Conservation (phyloP, 1,284 basidiomycete genomes). For the Omphalotus olearius region DNA sequence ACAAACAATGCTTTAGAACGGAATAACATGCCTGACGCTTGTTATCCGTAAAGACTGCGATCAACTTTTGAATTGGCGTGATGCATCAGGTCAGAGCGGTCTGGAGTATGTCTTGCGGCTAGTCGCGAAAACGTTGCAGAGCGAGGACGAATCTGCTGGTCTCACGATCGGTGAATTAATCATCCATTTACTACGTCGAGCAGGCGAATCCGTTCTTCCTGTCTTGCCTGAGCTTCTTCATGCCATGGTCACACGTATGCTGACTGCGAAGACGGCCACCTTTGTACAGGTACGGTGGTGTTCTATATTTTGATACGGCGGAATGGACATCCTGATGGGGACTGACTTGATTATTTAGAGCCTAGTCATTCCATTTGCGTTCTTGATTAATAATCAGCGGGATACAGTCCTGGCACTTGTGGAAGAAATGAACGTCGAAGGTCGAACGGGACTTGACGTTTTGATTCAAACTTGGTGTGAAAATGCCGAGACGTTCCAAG, state of each 20-base stretch:
- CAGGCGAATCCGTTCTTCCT: constrained; percentile 72
- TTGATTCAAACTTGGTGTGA: constrained; percentile 91
- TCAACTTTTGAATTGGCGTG: constrained; percentile 76
- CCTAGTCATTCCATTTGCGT: constrained; percentile 89
- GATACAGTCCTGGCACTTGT: constrained; percentile 75
- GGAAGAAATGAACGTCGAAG: constrained; percentile 56
- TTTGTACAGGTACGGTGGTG: constrained; percentile 69
- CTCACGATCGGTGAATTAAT: constrained; percentile 92
- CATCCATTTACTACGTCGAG: constrained; percentile 83
- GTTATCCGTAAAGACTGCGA: constrained; percentile 84
- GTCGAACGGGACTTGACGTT: constrained; percentile 69
- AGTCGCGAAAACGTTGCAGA: constrained; percentile 73
- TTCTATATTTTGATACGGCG: not conserved
- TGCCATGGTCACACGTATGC: constrained; percentile 80
- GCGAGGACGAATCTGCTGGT: constrained; percentile 83
- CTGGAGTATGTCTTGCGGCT: constrained; percentile 71
- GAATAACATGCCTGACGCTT: constrained; percentile 77
- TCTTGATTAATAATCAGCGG: constrained; percentile 82
- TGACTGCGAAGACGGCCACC: constrained; percentile 80
- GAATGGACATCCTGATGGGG: not conserved
- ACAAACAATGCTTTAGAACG: constrained; percentile 51
- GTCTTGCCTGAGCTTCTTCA: constrained; percentile 84
- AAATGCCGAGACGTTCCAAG: constrained; percentile 90
- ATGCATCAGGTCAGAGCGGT: constrained; percentile 63
- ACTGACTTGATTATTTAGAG: constrained; percentile 42